Evolutionary conservation across 495 filamentous ascomycete genomes (phyloP), one percentile per base, ranked within the genome.

Genomic region (Tetracladium marchalianum): DNA sequence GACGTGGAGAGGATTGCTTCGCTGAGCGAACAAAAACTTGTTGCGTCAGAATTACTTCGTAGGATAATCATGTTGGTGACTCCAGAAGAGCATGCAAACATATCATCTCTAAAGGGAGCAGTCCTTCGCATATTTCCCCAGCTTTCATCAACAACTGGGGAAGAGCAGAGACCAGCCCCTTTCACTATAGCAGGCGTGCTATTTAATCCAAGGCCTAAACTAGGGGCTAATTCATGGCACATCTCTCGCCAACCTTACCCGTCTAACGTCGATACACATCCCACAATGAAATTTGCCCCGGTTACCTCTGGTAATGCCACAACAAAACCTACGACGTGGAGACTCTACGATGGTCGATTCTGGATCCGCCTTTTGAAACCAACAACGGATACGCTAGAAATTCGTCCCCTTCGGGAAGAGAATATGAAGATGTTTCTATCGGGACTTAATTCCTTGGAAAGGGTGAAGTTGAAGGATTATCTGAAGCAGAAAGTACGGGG

Each of bases 271-370:
- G 59, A 16, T 44, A 44, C 4, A 31, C 46, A 17, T 49, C 49
- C 11, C 41, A 13, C 22, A 10, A 4, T 61, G 2, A 38, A 51
- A 0, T 18, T 58, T 27, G 40, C 52, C 24, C 12, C 35, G 3
- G 37, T 32, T 19, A 27, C 8, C 22, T 13, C n/a, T 31, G 2
- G 12, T 12, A 42, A 37, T 8, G 11, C 9, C n/a, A 19, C 8
- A 41, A 11, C 5, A n/a, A 27, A 57, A 4, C 61, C 63, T 66
- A 59, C 53, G n/a, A 27, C 47, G 0, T 80, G 72, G 73, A 52
- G 52, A 2, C 66, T 92, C 0, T 95, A 79, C 75, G 90, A 97
- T 59, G 75, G 82, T 9, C 75, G 90, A 8, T 95, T 75, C 66
- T 97, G 90, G 90, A 64, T 94, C 32, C 74, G 80, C 4, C 35